Base-by-base conservation (phyloP, 805 yeast species). In the Kuraishia ogatae region DNA sequence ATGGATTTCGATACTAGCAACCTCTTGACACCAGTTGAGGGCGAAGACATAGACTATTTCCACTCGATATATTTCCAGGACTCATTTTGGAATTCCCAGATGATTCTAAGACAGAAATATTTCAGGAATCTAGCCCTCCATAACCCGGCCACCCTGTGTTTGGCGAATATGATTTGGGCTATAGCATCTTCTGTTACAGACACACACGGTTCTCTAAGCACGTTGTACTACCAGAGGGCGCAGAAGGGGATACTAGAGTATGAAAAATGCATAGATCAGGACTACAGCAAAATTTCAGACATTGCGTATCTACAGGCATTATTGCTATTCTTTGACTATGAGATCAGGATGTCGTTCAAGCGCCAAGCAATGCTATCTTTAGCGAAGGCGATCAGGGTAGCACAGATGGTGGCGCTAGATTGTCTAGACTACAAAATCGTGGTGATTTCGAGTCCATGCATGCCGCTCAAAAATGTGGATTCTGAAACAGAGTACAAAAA, bases 241-340 rank as follows among this genome's bases (percentile, higher is more conserved):
- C 49, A 13, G 49, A 20, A 22, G 21, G 49, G 24, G 13, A 20
- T 47, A 10, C 3, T 20, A 26, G 17, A 8, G 51, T 13, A 29
- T 23, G 21, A 29, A 13, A 10, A 20, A 8, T 24, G 8, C 7
- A n/a, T 28, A 29, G 51, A 29, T 39, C 22, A 20, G 5, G 39
- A 17, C 10, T 8, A 6, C 19, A 15, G 7, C 15, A 5, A 29
- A 4, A 3, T 50, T 22, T 8, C 22, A n/a, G 21, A 28, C 24
- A 29, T 50, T n/a, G 51, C 51, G 5, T 50, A 50, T 50, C 3
- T 50, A 2, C 53, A 50, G 48, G 28, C 53, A 24, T 50, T 15
- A 28, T 4, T 20, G 19, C 17, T 50, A 11, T 11, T 50, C 19
- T 13, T 15, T 11, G 48, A 52, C 26, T 35, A 21, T 20, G 39